Evolutionary conservation across 2,329 filamentous ascomycete genomes (phyloP).

Genomic region (Incumbomyces lentus): DNA sequence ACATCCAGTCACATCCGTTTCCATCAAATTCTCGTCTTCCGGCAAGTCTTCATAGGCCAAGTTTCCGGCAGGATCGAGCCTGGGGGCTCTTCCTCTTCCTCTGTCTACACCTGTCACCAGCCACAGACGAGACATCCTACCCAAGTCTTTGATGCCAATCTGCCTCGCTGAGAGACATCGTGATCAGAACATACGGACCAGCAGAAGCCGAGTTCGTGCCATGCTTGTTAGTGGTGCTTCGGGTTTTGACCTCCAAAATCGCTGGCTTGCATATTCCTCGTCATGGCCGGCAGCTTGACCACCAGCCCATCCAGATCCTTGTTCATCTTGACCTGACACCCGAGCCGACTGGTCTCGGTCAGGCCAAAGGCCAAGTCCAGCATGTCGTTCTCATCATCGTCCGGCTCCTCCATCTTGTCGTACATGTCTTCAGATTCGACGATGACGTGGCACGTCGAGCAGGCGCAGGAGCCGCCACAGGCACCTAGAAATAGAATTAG

Average conservation of each 20-base stretch:
- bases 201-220: too few species aligned
- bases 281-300: constrained; percentile 84
- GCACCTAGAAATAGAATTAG: constrained; percentile 45
- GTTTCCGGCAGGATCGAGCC: too few species aligned
- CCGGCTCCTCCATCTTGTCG: constrained; percentile 66
- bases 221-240: constrained; percentile 5
- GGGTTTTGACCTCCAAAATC: constrained; percentile 53
- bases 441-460: constrained; percentile 87
- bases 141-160: too few species aligned
- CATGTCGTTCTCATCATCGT: constrained; percentile 82
- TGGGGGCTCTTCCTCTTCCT: too few species aligned
- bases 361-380: constrained; percentile 81
- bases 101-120: too few species aligned
- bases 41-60: too few species aligned
- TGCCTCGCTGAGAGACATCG: too few species aligned
- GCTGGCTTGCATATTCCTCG: constrained; percentile 86
- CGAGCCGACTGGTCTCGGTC: constrained; percentile 73
- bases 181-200: too few species aligned
- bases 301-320: constrained; percentile 79
- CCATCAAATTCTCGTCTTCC: too few species aligned
- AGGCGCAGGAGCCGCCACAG: constrained; percentile 87
- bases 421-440: constrained; percentile 63
- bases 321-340: constrained; percentile 85
- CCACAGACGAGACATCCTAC: too few species aligned
- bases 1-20: too few species aligned